A percentile compares a stretch with the other conserved stretches of the same genome.
These are phyloP conservation scores for Adansonia digitata DNA, from an alignment of 345 rosid genomes.

Conservation along the genomic window DNA sequence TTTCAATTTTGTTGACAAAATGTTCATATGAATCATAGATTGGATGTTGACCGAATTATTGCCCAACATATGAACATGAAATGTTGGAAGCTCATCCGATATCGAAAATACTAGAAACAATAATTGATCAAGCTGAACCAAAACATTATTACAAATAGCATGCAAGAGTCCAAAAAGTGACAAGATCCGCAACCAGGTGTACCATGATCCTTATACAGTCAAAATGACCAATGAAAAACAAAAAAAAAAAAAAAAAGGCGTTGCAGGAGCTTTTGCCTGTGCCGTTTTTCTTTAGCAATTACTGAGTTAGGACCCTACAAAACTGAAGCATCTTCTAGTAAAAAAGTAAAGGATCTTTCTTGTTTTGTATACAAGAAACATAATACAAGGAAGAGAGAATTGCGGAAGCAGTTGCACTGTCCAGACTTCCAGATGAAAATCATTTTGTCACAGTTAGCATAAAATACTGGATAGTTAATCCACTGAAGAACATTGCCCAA, in stretches of 20 bases:
- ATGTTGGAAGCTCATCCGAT: not conserved
- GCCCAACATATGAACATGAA: slow-evolving; percentile 6
- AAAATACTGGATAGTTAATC: not conserved
- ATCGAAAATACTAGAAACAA: not conserved
- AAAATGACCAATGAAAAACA: not conserved
- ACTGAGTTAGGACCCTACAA: slow-evolving; percentile 5
- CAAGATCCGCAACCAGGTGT: slow-evolving; percentile 11
- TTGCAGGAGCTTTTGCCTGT: slow-evolving; percentile 13
- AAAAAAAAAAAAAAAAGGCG: not conserved
- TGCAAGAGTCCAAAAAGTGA: not conserved
- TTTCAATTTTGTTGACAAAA: not conserved
- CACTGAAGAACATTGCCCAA: not conserved
- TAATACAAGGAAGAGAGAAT: not conserved
- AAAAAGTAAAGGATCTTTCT: slow-evolving; percentile 2
- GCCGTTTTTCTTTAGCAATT: not conserved
- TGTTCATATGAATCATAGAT: slow-evolving; percentile 2
- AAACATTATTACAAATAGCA: not conserved
- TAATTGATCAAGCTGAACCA: not conserved
- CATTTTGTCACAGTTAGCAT: not conserved
- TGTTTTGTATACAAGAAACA: slow-evolving; percentile 12
- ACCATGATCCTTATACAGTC: not conserved
- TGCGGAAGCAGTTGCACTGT: not conserved
- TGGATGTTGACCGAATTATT: not conserved
- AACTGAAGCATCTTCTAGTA: not conserved
- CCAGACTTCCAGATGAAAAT: not conserved